Percentiles rank a stretch among this genome's conserved stretches.
Conservation (phyloP, 495 filamentous ascomycete species). For the Geopyxis carbonaria region DNA sequence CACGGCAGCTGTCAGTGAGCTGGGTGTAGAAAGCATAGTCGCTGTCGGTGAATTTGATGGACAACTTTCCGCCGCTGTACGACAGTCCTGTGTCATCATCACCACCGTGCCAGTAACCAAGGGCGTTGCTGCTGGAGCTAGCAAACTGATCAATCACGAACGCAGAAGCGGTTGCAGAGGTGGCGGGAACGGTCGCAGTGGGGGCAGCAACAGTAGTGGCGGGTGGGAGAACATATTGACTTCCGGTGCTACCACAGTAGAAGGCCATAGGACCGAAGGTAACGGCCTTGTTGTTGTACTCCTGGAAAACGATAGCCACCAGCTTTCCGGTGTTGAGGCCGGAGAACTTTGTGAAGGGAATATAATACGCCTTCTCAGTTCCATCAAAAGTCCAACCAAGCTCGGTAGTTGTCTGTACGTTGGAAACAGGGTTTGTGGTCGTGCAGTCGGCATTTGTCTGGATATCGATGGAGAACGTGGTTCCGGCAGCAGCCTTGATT, state of each 20-base stretch:
- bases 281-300: slow-evolving; percentile 31
- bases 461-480: slow-evolving; percentile 38
- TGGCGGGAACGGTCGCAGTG: slow-evolving; percentile 33
- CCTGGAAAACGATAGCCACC: slow-evolving; percentile 33
- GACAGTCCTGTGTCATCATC: slow-evolving; percentile 42
- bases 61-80: slow-evolving; percentile 34
- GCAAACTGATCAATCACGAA: slow-evolving; percentile 55
- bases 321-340: slow-evolving; percentile 38
- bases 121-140: slow-evolving; percentile 38
- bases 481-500: slow-evolving; percentile 38
- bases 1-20: slow-evolving; percentile 40
- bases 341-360: slow-evolving; percentile 37
- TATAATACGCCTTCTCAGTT: slow-evolving; percentile 41
- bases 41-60: slow-evolving; percentile 45
- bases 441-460: slow-evolving; percentile 32
- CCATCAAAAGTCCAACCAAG: slow-evolving; percentile 46
- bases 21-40: slow-evolving; percentile 57
- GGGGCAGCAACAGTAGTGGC: slow-evolving; percentile 28
- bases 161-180: slow-evolving; percentile 32
- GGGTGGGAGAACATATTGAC: slow-evolving; percentile 34
- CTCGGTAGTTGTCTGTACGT: slow-evolving; percentile 29
- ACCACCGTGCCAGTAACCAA: slow-evolving; percentile 55
- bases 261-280: slow-evolving; percentile 41
- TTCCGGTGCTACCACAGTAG: slow-evolving; percentile 38
- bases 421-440: slow-evolving; percentile 25